Percentiles rank a stretch among this genome's conserved stretches.
phyloP scores from a whole-genome alignment of 495 filamentous ascomycete genomes.

The Cercophora sp. region DNA sequence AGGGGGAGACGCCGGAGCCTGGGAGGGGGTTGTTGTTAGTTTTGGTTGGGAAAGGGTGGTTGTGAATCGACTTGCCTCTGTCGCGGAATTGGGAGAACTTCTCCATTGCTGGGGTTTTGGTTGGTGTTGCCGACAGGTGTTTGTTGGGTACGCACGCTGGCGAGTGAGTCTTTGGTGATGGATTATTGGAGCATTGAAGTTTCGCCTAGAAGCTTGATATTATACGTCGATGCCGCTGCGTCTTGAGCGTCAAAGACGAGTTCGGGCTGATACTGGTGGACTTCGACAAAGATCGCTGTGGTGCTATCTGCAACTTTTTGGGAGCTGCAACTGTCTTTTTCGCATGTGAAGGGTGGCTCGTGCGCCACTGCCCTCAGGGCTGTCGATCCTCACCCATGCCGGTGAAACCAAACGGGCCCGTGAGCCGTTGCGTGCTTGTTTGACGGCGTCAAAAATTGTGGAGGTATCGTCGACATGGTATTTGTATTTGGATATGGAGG shows the following conservation, averaged over 20 bases:
- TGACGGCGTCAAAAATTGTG: too few relatives aligned
- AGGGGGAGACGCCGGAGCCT: constrained; percentile 96
- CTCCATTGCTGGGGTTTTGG: constrained; percentile 83
- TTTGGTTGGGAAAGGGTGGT: constrained; percentile 10
- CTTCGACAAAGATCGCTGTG: background rate
- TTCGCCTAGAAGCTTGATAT: too few relatives aligned
- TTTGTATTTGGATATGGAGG: too few relatives aligned
- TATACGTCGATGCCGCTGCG: background rate
- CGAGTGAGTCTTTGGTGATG: too few relatives aligned
- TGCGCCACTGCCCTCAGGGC: constrained; percentile 6
- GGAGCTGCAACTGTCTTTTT: background rate
- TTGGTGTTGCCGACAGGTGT: too few relatives aligned
- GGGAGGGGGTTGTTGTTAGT: constrained; percentile 10
- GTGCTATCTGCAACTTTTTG: constrained; percentile 1
- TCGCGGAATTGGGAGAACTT: constrained; percentile 96
- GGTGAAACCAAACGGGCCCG: too few relatives aligned
- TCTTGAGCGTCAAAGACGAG: background rate
- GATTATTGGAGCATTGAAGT: too few relatives aligned
- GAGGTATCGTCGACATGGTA: too few relatives aligned
- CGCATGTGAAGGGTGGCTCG: constrained; percentile 14
- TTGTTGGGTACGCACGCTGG: too few relatives aligned
- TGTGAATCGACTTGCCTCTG: constrained; percentile 58
- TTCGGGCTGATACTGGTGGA: background rate
- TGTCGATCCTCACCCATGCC: too few relatives aligned
- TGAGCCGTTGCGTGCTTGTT: too few relatives aligned